These are phyloP conservation scores for Actinomortierella wolfii DNA, from an alignment of 371 early-diverging fungal species.

Conservation along the genomic window DNA sequence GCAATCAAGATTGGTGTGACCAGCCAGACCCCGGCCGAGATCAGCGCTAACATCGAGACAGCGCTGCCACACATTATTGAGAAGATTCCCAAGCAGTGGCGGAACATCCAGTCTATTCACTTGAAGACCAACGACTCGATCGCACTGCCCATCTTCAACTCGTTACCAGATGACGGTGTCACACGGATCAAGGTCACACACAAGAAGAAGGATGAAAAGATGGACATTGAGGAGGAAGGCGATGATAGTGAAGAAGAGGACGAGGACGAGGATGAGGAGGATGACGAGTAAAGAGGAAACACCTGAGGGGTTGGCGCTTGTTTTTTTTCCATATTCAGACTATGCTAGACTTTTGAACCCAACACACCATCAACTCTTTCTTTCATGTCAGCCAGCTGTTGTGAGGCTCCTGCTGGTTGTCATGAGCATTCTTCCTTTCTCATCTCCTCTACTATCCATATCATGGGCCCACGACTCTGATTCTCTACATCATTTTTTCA, in stretches of 20 bases:
- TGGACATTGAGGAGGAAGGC: constrained; percentile 35
- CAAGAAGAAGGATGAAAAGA: constrained; percentile 11
- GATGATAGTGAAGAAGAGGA: constrained; percentile 40
- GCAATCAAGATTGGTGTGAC: constrained; percentile 78
- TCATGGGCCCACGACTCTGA: too few relatives aligned
- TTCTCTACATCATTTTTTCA: not conserved
- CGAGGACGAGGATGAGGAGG: constrained; percentile 41
- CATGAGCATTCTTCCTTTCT: too few relatives aligned
- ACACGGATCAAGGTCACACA: constrained; percentile 46
- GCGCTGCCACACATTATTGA: constrained; percentile 62
- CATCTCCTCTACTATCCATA: too few relatives aligned
- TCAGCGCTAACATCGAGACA: constrained; percentile 76
- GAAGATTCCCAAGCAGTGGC: constrained; percentile 73
- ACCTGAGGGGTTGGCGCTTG: too few relatives aligned
- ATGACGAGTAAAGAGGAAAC: constrained; percentile 5
- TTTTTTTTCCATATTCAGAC: too few relatives aligned
- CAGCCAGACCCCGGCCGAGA: constrained; percentile 57
- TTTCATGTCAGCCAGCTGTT: not conserved
- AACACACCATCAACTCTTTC: not conserved
- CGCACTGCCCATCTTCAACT: constrained; percentile 78
- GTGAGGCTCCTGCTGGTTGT: too few relatives aligned
- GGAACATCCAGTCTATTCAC: constrained; percentile 77
- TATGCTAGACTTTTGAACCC: too few relatives aligned
- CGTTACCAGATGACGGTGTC: constrained; percentile 41
- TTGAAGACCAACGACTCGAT: constrained; percentile 82